These are phyloP conservation scores for Candida vartiovaarae DNA, from an alignment of 805 yeast species.

Conservation along the genomic window DNA sequence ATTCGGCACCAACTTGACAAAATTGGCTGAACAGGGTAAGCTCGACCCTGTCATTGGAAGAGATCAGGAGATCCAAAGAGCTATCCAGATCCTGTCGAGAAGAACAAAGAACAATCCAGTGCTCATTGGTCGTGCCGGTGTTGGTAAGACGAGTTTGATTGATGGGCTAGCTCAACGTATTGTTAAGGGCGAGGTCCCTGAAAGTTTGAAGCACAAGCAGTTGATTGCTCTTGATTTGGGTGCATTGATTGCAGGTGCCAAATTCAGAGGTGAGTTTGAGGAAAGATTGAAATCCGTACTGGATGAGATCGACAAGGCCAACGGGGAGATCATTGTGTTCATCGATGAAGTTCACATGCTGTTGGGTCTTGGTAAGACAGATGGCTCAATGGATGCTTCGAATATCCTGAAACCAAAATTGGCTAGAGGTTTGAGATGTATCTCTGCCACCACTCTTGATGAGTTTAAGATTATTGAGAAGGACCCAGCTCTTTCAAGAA, in stretches of 20 bases:
- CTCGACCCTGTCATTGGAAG: conserved; percentile 96
- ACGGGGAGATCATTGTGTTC: conserved; percentile 72
- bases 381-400: conserved; percentile 94
- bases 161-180: conserved; percentile 96
- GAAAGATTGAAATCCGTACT: conserved; percentile 76
- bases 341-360: conserved; percentile 88
- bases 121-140: conserved; percentile 93
- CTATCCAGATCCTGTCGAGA: conserved; percentile 86
- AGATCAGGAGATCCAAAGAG: conserved; percentile 90
- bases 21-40: conserved; percentile 81
- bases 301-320: conserved; percentile 74
- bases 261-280: conserved; percentile 94
- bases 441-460: conserved; percentile 94
- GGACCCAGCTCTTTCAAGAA: conserved; percentile 91
- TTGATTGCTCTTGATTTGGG: conserved; percentile 84
- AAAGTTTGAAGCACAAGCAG: conserved; percentile 79
- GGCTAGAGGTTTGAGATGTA: conserved; percentile 90
- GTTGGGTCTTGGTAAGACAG: conserved; percentile 86
- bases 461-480: conserved; percentile 94
- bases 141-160: conserved; percentile 95
- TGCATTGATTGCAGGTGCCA: conserved; percentile 87
- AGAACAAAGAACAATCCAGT: conserved; percentile 96
- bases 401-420: conserved; percentile 88
- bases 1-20: conserved; percentile 81
- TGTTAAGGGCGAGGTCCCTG: conserved; percentile 89